These are phyloP conservation scores for Plasmodium malariae DNA, from an alignment of 169 alveolate genomes.

Conservation along the genomic window DNA sequence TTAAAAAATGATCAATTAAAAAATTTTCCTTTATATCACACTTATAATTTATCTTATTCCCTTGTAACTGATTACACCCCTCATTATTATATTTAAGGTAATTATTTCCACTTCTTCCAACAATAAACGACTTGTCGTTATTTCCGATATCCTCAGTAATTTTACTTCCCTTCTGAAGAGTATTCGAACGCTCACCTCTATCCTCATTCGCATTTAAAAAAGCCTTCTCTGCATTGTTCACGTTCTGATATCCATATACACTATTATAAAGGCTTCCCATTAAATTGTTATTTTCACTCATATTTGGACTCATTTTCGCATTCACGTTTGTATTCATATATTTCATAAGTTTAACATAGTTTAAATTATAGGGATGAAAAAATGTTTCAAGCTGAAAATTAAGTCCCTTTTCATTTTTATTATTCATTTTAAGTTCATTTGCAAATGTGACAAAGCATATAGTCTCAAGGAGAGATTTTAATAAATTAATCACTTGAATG, in stretches of 20 bases:
- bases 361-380: neutral
- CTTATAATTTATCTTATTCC: neutral
- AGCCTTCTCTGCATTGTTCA: neutral
- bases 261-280: neutral
- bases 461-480: conserved; percentile 45
- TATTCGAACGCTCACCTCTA: neutral
- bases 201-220: neutral
- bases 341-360: neutral
- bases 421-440: neutral
- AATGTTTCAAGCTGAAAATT: neutral
- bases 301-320: neutral
- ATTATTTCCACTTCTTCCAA: neutral
- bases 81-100: neutral
- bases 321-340: neutral
- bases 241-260: neutral
- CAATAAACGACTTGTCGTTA: neutral
- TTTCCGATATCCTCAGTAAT: neutral
- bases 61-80: neutral
- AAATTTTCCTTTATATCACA: conserved; percentile 1
- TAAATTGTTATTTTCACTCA: neutral
- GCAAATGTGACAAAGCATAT: conserved; percentile 29
- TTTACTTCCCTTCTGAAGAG: neutral
- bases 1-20: conserved; percentile 19
- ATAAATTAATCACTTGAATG: conserved; percentile 20
- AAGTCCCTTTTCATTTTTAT: neutral